These are phyloP conservation scores for Eremothecium gossypii DNA, from an alignment of 1,139 yeast species.

Conservation along the genomic window DNA sequence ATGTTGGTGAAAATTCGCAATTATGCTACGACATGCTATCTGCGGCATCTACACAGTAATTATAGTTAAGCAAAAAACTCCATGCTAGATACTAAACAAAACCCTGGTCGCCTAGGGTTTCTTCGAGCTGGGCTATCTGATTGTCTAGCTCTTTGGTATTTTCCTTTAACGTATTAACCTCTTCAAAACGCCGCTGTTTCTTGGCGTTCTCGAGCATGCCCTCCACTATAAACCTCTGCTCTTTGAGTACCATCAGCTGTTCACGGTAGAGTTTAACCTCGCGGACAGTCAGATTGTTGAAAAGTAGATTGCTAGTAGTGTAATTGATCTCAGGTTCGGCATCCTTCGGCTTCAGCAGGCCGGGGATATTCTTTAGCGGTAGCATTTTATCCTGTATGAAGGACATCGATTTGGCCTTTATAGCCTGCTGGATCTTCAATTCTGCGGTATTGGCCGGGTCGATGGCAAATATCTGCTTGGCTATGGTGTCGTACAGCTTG, in stretches of 20 bases:
- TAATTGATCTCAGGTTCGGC: slow-evolving; percentile 10
- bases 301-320: slow-evolving; percentile 14
- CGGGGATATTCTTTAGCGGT: slow-evolving; percentile 43
- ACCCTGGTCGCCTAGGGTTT: slow-evolving; percentile 56
- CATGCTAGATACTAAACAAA: slow-evolving; percentile 28
- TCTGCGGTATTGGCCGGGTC: slow-evolving; percentile 33
- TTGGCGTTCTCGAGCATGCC: slow-evolving; percentile 55
- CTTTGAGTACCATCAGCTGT: slow-evolving; percentile 76
- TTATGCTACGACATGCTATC: too few relatives aligned
- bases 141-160: slow-evolving; percentile 50
- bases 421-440: slow-evolving; percentile 36
- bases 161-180: slow-evolving; percentile 49
- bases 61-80: too few relatives aligned
- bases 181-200: slow-evolving; percentile 67
- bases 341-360: slow-evolving; percentile 28
- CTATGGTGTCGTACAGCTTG: slow-evolving; percentile 36
- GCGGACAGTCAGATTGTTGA: slow-evolving; percentile 19
- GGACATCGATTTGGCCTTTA: slow-evolving; percentile 38
- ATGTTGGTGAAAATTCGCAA: too few relatives aligned
- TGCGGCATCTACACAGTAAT: too few relatives aligned
- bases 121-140: slow-evolving; percentile 44
- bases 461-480: slow-evolving; percentile 33
- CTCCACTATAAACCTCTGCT: slow-evolving; percentile 66
- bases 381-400: slow-evolving; percentile 49
- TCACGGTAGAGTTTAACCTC: slow-evolving; percentile 58